A percentile compares a stretch with the other conserved stretches of the same genome.
These are phyloP conservation scores for Suillus plorans DNA, from an alignment of 768 basidiomycete genomes.

Conservation along the genomic window DNA sequence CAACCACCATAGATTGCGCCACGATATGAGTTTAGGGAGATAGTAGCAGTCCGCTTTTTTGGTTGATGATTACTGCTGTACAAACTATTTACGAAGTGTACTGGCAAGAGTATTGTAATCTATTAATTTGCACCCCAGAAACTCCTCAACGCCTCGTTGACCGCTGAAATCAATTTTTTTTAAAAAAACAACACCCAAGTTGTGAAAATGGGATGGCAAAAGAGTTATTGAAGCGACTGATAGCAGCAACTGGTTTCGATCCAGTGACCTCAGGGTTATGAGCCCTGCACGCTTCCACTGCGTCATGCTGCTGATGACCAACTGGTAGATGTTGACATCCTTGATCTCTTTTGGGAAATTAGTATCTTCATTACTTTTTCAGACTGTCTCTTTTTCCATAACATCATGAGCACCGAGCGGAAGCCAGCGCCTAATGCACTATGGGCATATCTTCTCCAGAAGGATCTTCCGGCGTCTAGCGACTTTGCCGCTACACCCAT, in stretches of 20 bases:
- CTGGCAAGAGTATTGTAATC: not conserved
- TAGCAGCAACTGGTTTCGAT: slow-evolving; percentile 34
- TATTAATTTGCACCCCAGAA: not conserved
- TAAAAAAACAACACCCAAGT: too few species aligned
- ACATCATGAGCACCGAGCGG: not conserved
- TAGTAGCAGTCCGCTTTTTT: slow-evolving; percentile 13
- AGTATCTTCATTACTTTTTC: too few species aligned
- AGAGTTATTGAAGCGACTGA: too few species aligned
- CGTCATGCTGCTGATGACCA: slow-evolving; percentile 26
- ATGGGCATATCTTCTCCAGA: slow-evolving; percentile 59
- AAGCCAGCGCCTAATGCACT: slow-evolving; percentile 25
- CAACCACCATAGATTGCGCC: slow-evolving; percentile 14
- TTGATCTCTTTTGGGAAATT: too few species aligned
- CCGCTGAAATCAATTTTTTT: too few species aligned
- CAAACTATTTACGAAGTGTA: not conserved
- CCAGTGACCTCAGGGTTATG: slow-evolving; percentile 32
- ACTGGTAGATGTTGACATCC: not conserved
- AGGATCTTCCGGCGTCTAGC: slow-evolving; percentile 32
- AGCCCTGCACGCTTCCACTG: slow-evolving; percentile 31
- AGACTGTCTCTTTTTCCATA: not conserved
- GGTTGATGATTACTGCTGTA: slow-evolving; percentile 11
- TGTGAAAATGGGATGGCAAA: too few species aligned
- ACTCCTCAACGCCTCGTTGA: not conserved
- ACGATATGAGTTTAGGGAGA: not conserved
- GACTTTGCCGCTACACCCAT: slow-evolving; percentile 21